These are phyloP conservation scores for Aaosphaeria pasadenensis DNA, from an alignment of 2,329 filamentous ascomycete genomes.

Conservation along the genomic window DNA sequence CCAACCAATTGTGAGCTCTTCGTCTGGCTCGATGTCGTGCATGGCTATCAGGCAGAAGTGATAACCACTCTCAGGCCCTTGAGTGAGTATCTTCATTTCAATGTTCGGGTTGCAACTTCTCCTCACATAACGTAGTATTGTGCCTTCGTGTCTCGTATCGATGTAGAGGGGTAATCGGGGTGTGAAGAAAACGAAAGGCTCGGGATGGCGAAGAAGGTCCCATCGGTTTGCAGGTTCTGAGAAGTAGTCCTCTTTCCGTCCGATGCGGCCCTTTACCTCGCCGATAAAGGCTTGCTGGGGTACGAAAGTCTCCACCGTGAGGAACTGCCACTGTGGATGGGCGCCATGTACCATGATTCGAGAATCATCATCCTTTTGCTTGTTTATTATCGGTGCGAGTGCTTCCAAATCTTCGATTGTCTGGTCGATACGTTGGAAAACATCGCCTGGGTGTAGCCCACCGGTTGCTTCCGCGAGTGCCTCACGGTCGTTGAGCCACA, in stretches of 20 bases:
- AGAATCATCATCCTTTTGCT: conserved; percentile 52
- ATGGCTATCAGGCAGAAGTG: conserved; percentile 92
- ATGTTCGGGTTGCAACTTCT: conserved; percentile 90
- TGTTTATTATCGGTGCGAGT: conserved; percentile 50
- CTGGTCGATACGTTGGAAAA: conserved; percentile 64
- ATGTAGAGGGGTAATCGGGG: conserved; percentile 87
- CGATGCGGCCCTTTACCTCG: conserved; percentile 65
- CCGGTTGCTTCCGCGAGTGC: conserved; percentile 67
- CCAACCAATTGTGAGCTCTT: conserved; percentile 68
- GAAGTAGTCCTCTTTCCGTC: conserved; percentile 47
- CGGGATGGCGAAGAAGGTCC: conserved; percentile 47
- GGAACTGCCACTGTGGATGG: conserved; percentile 67
- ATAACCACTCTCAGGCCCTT: conserved; percentile 63
- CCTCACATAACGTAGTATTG: conserved; percentile 80
- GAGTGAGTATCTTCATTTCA: conserved; percentile 81
- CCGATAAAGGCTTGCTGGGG: conserved; percentile 56
- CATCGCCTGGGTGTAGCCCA: conserved; percentile 59
- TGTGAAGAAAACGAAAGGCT: conserved; percentile 64
- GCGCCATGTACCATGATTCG: conserved; percentile 51
- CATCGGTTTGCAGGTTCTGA: conserved; percentile 46
- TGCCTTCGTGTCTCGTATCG: conserved; percentile 85
- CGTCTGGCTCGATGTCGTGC: conserved; percentile 66
- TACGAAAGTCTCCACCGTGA: conserved; percentile 55
- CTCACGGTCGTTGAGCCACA: conserved; percentile 74
- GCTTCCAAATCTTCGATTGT: conserved; percentile 53